These are phyloP conservation scores for Thermochaetoides thermophila DNA, from an alignment of 495 filamentous ascomycete genomes.

Conservation along the genomic window DNA sequence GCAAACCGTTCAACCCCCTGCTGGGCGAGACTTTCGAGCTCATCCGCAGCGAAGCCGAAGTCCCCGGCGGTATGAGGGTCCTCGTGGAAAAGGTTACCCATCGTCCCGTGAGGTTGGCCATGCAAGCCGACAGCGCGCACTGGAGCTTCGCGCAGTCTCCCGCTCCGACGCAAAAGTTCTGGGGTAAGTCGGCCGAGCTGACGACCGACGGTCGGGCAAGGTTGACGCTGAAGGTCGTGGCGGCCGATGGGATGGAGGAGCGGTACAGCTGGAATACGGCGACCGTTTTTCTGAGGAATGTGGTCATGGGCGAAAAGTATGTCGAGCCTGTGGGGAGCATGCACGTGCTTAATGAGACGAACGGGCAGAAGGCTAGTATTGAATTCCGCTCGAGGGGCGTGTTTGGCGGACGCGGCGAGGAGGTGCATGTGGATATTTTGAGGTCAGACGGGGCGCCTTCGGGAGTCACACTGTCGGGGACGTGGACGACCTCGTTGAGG, in stretches of 20 bases:
- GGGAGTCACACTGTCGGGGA: slow-evolving; percentile 53
- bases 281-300: slow-evolving; percentile 83
- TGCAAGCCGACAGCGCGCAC: slow-evolving; percentile 68
- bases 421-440: slow-evolving; percentile 60
- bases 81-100: slow-evolving; percentile 88
- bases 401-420: slow-evolving; percentile 89
- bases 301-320: slow-evolving; percentile 96
- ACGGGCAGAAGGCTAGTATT: slow-evolving; percentile 60
- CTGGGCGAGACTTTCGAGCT: slow-evolving; percentile 93
- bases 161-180: slow-evolving; percentile 88
- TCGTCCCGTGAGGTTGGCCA: slow-evolving; percentile 80
- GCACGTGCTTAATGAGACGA: slow-evolving; percentile 65
- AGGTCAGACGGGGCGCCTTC: slow-evolving; percentile 45
- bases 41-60: slow-evolving; percentile 61
- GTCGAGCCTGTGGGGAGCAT: slow-evolving; percentile 87
- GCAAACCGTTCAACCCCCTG: slow-evolving; percentile 97
- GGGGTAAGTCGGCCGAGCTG: slow-evolving; percentile 91
- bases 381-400: slow-evolving; percentile 89
- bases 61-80: slow-evolving; percentile 65
- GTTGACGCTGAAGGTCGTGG: slow-evolving; percentile 44
- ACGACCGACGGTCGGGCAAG: slow-evolving; percentile 78
- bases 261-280: slow-evolving; percentile 71
- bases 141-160: slow-evolving; percentile 84
- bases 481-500: slow-evolving; percentile 65
- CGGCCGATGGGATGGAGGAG: slow-evolving; percentile 54